These are phyloP conservation scores for Lentinula sp. DNA, from an alignment of 768 basidiomycete species.

Conservation along the genomic window DNA sequence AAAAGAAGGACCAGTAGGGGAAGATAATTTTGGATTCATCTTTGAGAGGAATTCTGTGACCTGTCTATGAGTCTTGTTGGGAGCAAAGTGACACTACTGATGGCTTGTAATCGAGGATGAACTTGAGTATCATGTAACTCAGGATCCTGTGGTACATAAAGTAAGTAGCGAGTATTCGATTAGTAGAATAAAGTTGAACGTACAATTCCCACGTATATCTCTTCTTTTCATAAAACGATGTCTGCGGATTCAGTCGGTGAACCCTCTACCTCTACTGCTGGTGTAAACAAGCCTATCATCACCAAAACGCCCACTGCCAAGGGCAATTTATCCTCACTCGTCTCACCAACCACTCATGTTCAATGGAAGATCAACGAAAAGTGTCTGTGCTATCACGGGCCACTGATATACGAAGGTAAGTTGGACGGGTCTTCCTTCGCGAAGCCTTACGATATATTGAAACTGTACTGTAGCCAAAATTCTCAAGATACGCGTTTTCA, in stretches of 20 bases:
- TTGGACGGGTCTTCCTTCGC: background rate
- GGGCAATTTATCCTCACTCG: background rate
- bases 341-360: background rate
- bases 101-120: no score
- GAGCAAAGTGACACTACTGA: no score
- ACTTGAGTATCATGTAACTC: no score
- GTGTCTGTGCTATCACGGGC: conserved; percentile 92
- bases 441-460: background rate
- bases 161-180: no score
- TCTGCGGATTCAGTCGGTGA: background rate
- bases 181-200: no score
- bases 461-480: conserved; percentile 48
- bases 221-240: background rate
- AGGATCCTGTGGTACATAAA: no score
- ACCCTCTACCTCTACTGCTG: background rate
- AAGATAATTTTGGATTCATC: no score
- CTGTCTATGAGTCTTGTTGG: no score
- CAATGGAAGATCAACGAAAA: conserved; percentile 41
- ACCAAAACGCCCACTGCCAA: background rate
- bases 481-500: conserved; percentile 58
- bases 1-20: conserved; percentile 3
- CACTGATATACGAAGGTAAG: conserved; percentile 80
- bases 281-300: background rate
- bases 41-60: no score
- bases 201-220: background rate